phyloP scores from a whole-genome alignment of 441 rosid species.

The Adansonia madagascariensis region DNA sequence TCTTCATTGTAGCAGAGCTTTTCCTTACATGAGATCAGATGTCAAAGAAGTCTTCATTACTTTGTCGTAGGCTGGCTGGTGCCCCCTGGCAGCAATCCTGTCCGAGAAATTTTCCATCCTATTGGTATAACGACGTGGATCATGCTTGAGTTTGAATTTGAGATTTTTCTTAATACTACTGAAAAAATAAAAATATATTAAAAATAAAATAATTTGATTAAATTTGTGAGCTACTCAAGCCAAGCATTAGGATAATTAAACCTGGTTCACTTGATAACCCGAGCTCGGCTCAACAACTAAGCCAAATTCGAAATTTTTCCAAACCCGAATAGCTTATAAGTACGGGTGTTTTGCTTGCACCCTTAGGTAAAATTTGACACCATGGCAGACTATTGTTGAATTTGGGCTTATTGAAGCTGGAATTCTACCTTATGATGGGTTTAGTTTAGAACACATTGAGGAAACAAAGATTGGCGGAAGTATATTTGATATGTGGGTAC shows the following conservation, averaged over 20 bases:
- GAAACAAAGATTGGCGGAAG: constrained; percentile 84
- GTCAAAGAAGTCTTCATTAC: constrained; percentile 64
- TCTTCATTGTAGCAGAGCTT: constrained; percentile 37
- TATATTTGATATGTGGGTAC: constrained; percentile 49
- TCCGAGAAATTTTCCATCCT: constrained; percentile 63
- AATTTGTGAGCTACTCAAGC: too few relatives aligned
- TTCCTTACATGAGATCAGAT: constrained; percentile 65
- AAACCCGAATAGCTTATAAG: constrained; percentile 36
- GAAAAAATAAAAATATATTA: too few relatives aligned
- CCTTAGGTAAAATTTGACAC: constrained; percentile 37
- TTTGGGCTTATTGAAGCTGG: constrained; percentile 80
- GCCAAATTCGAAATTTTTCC: constrained; percentile 16
- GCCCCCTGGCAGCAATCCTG: constrained; percentile 71
- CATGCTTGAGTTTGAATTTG: constrained; percentile 3
- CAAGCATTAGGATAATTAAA: too few relatives aligned
- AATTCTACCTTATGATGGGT: constrained; percentile 65
- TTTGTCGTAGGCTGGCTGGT: constrained; percentile 63
- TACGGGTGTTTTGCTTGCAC: too few relatives aligned
- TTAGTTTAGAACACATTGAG: constrained; percentile 62
- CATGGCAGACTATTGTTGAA: constrained; percentile 64
- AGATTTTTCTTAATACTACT: too few relatives aligned
- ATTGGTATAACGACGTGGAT: constrained; percentile 54
- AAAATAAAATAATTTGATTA: too few relatives aligned
- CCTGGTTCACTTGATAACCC: too few relatives aligned
- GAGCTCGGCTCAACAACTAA: too few relatives aligned